phyloP scores from a whole-genome alignment of 179 eudicot genomes.

The Spinacia oleracea region DNA sequence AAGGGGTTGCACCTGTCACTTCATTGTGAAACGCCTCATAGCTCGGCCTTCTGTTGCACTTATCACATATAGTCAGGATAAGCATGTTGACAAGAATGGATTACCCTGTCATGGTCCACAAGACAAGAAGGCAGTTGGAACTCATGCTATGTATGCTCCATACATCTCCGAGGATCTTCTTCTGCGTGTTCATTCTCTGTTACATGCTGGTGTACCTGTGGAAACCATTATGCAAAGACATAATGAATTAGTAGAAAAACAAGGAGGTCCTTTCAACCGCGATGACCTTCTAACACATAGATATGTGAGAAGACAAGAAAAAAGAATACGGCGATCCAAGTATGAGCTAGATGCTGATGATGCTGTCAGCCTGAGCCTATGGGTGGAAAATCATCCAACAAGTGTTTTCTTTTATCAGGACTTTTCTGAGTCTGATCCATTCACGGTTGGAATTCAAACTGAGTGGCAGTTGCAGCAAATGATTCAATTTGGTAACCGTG shows the following conservation, averaged over 20 bases:
- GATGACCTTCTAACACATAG: slow-evolving; percentile 95
- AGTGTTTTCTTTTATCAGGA: slow-evolving; percentile 72
- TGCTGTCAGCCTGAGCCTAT: slow-evolving; percentile 71
- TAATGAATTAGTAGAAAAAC: slow-evolving; percentile 81
- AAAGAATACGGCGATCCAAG: slow-evolving; percentile 74
- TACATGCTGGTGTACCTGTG: slow-evolving; percentile 76
- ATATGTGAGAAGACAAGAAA: slow-evolving; percentile 86
- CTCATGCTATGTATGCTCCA: slow-evolving; percentile 95
- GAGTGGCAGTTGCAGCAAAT: slow-evolving; percentile 99
- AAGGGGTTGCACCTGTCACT: slow-evolving; percentile 92
- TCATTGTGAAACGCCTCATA: slow-evolving; percentile 85
- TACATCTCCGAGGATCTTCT: slow-evolving; percentile 93
- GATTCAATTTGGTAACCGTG: slow-evolving; percentile 82
- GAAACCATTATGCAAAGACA: slow-evolving; percentile 36
- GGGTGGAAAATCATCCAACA: slow-evolving; percentile 81
- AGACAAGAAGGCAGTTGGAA: slow-evolving; percentile 86
- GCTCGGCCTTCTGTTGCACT: slow-evolving; percentile 95
- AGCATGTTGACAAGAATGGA: slow-evolving; percentile 80
- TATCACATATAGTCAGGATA: slow-evolving; percentile 80
- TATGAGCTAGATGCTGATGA: slow-evolving; percentile 83
- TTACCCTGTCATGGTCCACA: slow-evolving; percentile 93
- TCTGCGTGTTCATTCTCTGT: slow-evolving; percentile 70
- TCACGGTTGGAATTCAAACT: slow-evolving; percentile 81
- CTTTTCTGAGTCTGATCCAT: slow-evolving; percentile 67
- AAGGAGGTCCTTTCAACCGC: slow-evolving; percentile 87